A percentile compares a stretch with the other conserved stretches of the same genome.
These are phyloP conservation scores for Mycocentrospora acerina DNA, from an alignment of 2,329 filamentous ascomycete genomes.

Conservation along the genomic window DNA sequence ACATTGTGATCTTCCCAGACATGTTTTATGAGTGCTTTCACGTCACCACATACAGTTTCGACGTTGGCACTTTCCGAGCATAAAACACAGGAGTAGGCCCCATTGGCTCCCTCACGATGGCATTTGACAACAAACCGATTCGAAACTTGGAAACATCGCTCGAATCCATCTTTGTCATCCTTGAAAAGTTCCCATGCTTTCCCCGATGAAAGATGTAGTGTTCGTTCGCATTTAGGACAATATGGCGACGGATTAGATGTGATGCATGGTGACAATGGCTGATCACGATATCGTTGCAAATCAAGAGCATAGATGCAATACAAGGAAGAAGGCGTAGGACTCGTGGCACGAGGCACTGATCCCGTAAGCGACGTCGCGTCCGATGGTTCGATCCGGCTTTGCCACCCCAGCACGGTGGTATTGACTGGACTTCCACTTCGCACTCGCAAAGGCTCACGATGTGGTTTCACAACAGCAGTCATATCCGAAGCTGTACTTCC, in stretches of 20 bases:
- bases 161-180: constrained; percentile 24
- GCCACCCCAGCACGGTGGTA: constrained; percentile 25
- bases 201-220: constrained; percentile 33
- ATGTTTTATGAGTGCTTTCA: constrained; percentile 38
- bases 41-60: constrained; percentile 40
- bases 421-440: constrained; percentile 24
- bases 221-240: constrained; percentile 34
- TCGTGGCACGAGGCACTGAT: constrained; percentile 21
- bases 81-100: constrained; percentile 38
- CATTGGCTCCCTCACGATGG: constrained; percentile 34
- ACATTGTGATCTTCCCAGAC: constrained; percentile 37
- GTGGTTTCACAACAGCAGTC: constrained; percentile 23
- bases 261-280: constrained; percentile 28
- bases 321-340: constrained; percentile 17
- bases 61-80: constrained; percentile 26
- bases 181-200: constrained; percentile 41
- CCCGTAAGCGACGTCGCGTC: constrained; percentile 29
- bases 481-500: constrained; percentile 19
- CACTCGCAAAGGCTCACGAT: constrained; percentile 13
- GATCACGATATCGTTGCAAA: constrained; percentile 30
- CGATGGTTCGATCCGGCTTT: constrained; percentile 18
- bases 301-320: constrained; percentile 38
- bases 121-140: constrained; percentile 43
- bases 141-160: constrained; percentile 35
- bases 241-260: constrained; percentile 24